Evolutionary conservation across 192 early-diverging fungal species (phyloP), one percentile per base, ranked within the genome.

Genomic region (Thoreauomyces humboldtii): DNA sequence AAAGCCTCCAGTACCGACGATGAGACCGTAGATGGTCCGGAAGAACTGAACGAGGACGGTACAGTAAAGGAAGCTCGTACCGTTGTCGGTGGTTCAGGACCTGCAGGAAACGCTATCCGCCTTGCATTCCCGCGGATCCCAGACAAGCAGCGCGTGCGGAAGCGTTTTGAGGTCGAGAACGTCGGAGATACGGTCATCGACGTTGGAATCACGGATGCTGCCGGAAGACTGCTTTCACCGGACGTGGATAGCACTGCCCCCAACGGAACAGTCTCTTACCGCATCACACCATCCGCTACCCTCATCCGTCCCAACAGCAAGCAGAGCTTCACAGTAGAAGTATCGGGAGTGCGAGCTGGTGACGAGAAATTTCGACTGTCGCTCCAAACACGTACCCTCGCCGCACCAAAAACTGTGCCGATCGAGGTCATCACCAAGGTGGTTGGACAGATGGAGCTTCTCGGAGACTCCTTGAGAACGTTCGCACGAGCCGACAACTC

Each of bases 111-210:
- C n/a, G 68, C 72, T n/a, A 82, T 82, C 29, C 38, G 55, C 14
- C 65, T 83, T 15, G 73, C 77, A 14, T 83, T 77, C 46, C 54
- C 75, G 12, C 81, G 80, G 52, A 42, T 83, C 21, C 65, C 63
- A 22, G 53, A 69, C 43, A 52, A 65, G 1, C 64, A 65, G 48
- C 61, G 72, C 21, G 72, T 73, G 48, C 38, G 70, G 24, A 83
- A 83, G 45, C 67, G 68, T 42, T 83, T 83, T 63, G 77, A 79
- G 56, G 72, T 83, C 2, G 81, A 80, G 55, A 83, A 83, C 52
- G 71, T 69, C 25, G 81, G 81, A 25, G 81, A 79, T 37, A 83
- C 77, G 17, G 65, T 77, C 27, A 65, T 83, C 45, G 76, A 79
- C 22, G 15, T 83, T 17, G 72, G 60, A 2, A 61, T 77, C 12